Conservation (phyloP, 768 basidiomycete genomes). For the Mycena leptocephala region DNA sequence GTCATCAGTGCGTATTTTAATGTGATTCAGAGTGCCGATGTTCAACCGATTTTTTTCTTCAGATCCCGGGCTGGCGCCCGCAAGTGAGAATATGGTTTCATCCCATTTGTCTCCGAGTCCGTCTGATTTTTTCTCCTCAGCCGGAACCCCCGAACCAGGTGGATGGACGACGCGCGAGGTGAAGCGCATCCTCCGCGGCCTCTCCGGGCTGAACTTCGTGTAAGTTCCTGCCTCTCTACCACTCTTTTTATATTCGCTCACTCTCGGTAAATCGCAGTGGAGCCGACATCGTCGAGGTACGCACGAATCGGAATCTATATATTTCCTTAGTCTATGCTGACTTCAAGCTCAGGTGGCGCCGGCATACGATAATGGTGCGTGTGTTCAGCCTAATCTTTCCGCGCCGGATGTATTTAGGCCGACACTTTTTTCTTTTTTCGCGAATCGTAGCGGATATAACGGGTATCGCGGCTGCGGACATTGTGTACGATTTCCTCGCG, state of each 20-base stretch:
- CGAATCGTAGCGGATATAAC: constrained; percentile 48
- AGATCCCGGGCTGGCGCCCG: constrained; percentile 78
- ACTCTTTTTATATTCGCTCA: neutral
- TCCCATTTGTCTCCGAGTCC: neutral
- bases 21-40: neutral
- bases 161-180: constrained; percentile 77
- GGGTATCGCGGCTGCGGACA: constrained; percentile 59
- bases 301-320: neutral
- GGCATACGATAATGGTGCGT: constrained; percentile 67
- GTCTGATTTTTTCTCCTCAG: constrained; percentile 5
- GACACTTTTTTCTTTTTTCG: neutral
- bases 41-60: neutral
- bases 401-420: neutral
- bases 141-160: constrained; percentile 39
- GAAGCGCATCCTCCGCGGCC: constrained; percentile 74
- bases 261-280: constrained; percentile 49
- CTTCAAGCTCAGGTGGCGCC: constrained; percentile 60
- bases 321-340: no score
- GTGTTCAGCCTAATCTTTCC: neutral
- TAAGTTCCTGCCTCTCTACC: constrained; percentile 45
- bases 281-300: constrained; percentile 64
- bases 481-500: constrained; percentile 63
- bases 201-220: constrained; percentile 75
- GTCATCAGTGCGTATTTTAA: constrained; percentile 62
- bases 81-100: constrained; percentile 56